A percentile compares a stretch with the other conserved stretches of the same genome.
phyloP scores from a whole-genome alignment of 148 eudicot species.

The Amaranthus hypochondriacus region DNA sequence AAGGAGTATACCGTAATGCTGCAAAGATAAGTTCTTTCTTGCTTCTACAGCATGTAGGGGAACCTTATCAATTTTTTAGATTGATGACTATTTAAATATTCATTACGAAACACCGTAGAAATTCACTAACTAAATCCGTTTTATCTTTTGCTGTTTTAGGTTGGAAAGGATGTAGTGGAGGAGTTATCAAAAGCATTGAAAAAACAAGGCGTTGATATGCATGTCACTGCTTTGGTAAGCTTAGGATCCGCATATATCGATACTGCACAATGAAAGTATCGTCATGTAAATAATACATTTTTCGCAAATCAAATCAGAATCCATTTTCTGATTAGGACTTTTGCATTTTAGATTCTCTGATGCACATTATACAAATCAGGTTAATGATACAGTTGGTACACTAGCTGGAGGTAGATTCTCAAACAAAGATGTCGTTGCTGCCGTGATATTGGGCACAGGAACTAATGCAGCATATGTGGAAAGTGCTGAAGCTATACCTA shows the following conservation, averaged over 20 bases:
- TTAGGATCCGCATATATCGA: background rate
- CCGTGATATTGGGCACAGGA: conserved; percentile 75
- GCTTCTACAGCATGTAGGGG: background rate
- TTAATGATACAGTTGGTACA: conserved; percentile 77
- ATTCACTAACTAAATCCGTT: background rate
- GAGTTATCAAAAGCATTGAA: conserved; percentile 52
- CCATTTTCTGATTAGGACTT: background rate
- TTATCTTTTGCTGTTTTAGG: conserved; percentile 30
- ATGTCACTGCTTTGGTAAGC: conserved; percentile 60
- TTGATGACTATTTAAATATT: background rate
- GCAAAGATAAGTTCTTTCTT: background rate
- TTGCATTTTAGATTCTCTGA: conserved; percentile 15
- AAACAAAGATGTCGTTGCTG: conserved; percentile 50
- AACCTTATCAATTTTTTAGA: background rate
- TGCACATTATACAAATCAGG: conserved; percentile 35
- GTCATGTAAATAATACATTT: background rate
- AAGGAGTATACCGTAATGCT: background rate
- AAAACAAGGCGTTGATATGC: conserved; percentile 55
- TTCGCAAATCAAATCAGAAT: background rate
- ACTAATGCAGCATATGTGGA: conserved; percentile 82
- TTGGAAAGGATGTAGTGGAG: conserved; percentile 63
- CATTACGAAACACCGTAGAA: background rate
- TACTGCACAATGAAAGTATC: background rate
- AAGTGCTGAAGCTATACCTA: conserved; percentile 64
- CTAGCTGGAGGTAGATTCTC: conserved; percentile 71